Percentiles rank a stretch among this genome's conserved stretches.
phyloP scores from a whole-genome alignment of 257 asterid species.

The Rubia yunnanensis region DNA sequence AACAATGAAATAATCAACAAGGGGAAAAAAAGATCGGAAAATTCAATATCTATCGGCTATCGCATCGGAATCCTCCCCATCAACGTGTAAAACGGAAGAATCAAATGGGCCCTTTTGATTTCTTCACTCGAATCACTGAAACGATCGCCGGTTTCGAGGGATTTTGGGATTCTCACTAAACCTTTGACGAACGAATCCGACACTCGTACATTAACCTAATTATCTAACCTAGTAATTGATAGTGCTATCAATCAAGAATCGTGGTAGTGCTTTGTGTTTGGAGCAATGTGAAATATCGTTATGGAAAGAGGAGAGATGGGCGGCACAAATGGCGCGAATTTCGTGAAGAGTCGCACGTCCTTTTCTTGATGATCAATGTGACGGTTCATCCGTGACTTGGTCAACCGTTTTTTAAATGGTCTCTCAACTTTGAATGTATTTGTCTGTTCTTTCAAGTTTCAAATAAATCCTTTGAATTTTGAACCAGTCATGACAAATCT shows the following conservation, averaged over 20 bases:
- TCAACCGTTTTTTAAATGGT: conserved; percentile 21
- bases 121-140: not conserved
- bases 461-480: no score
- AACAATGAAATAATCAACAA: not conserved
- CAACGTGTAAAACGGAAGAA: no score
- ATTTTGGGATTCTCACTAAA: conserved; percentile 21
- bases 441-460: no score
- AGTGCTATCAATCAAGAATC: not conserved
- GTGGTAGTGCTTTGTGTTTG: not conserved
- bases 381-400: conserved; percentile 17
- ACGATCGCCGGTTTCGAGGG: conserved; percentile 28
- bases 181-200: conserved; percentile 24
- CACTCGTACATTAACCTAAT: not conserved
- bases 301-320: conserved; percentile 12
- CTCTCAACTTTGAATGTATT: not conserved
- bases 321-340: conserved; percentile 35
- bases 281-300: not conserved
- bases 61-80: not conserved
- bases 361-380: conserved; percentile 10
- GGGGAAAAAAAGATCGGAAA: not conserved
- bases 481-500: not conserved
- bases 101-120: not conserved
- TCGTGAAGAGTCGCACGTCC: conserved; percentile 31
- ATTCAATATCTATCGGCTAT: not conserved
- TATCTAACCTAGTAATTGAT: not conserved